A percentile compares a stretch with the other conserved stretches of the same genome.
phyloP scores from a whole-genome alignment of 2,329 filamentous ascomycete genomes.

The Aspergillus novofumigatus region DNA sequence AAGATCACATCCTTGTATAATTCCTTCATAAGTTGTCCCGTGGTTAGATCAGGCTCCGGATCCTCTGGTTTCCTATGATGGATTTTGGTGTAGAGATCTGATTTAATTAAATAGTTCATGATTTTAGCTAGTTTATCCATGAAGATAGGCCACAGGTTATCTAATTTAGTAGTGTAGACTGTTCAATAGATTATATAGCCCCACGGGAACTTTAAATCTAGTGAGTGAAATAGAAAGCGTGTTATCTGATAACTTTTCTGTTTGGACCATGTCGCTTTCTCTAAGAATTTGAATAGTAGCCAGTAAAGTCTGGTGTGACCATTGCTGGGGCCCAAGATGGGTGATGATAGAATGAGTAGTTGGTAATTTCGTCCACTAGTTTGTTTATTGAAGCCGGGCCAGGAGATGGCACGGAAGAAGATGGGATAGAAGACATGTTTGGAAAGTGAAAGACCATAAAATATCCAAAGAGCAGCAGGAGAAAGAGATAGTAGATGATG shows the following conservation, averaged over 20 bases:
- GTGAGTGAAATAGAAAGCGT: neutral
- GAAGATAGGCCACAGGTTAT: neutral
- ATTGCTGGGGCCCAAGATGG: too few species aligned
- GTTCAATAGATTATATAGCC: neutral
- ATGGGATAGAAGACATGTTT: too few species aligned
- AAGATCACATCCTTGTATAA: neutral
- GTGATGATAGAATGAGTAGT: too few species aligned
- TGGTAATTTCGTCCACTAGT: too few species aligned
- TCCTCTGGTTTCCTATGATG: neutral
- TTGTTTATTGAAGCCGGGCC: too few species aligned
- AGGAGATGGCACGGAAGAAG: too few species aligned
- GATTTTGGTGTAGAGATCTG: neutral
- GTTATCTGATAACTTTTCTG: neutral
- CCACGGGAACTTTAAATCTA: neutral
- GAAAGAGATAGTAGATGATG: too few species aligned
- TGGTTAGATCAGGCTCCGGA: neutral
- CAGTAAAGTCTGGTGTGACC: too few species aligned
- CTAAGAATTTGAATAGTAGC: too few species aligned
- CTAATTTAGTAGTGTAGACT: neutral
- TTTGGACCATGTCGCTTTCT: neutral
- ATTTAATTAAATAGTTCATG: neutral
- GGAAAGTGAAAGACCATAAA: too few species aligned
- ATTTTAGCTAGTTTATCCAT: neutral
- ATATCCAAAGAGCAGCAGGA: too few species aligned
- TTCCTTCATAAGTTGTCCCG: neutral